Base-by-base conservation (phyloP, 441 rosid genomes). In the Theobroma grandiflorum region DNA sequence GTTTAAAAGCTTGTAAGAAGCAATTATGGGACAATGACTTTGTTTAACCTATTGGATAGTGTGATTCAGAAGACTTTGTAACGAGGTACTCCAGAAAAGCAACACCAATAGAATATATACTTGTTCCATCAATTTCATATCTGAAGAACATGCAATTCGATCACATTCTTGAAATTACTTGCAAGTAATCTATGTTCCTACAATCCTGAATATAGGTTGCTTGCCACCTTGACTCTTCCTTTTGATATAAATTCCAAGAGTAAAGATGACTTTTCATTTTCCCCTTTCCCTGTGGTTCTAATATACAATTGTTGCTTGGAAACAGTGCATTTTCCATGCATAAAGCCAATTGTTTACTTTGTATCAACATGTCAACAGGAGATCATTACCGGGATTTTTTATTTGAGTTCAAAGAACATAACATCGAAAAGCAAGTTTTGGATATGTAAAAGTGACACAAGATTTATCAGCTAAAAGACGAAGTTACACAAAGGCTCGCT, bases 191-290 rank as follows among this genome's bases (percentile, higher is more conserved):
- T 67, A 62, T 11, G 14, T 66, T 7, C n/a, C 15, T 9, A 66
- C 71, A 66, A n/a, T 42, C 50, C 71, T 18, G 71, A 66, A 66
- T 66, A n/a, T 42, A 67, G 47, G 49, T 65, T 65, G 26, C 70
- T 65, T 65, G 49, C 49, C 49, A 38, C 31, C 12, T 16, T 65
- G 49, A 40, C 49, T 65, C 31, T 22, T 22, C 4, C 15, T 37
- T 59, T 26, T 26, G 3, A 10, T 11, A 61, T 11, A 31, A 31
- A 31, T 61, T 61, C 66, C 40, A 61, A 61, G 66, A 61, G 66
- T 61, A 61, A 31, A 61, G 66, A 40, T 61, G 66, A 12, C 40
- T 31, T 61, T 31, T 31, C 66, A 7, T 40, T 61, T 12, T 61
- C 53, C 16, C 49, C 26, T n/a, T 55, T 55, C 11, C 8, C 40